Conservation (phyloP, 495 filamentous ascomycete species). For the Geoglossum glabrum region DNA sequence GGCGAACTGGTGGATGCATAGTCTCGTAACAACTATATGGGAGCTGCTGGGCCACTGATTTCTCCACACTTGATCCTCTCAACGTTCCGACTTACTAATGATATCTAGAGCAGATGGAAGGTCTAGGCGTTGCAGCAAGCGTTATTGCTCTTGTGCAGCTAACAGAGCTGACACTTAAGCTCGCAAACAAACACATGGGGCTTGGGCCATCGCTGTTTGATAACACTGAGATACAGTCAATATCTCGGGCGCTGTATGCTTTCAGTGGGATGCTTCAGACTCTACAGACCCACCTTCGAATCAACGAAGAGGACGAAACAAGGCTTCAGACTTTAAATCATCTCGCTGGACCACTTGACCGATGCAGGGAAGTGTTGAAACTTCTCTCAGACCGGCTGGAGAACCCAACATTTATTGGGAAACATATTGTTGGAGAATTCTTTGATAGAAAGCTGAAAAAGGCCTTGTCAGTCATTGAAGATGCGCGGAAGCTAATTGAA, state of each 20-base stretch:
- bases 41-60: no score
- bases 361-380: not conserved
- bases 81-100: no score
- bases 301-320: not conserved
- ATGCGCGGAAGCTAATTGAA: not conserved
- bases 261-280: not conserved
- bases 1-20: no score
- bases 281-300: not conserved
- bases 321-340: not conserved
- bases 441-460: not conserved
- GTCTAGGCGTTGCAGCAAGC: not conserved
- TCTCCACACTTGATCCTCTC: no score
- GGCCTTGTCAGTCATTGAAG: not conserved
- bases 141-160: not conserved
- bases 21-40: no score
- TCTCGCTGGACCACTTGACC: not conserved
- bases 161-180: not conserved
- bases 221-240: not conserved
- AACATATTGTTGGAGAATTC: not conserved
- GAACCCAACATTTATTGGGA: not conserved
- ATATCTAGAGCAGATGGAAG: no score
- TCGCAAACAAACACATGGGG: not conserved
- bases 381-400: not conserved
- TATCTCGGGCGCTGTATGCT: not conserved
- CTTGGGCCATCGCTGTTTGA: not conserved